Evolutionary conservation across 78 protist species (phyloP).

Genomic region (Cyanophora paradoxa): DNA sequence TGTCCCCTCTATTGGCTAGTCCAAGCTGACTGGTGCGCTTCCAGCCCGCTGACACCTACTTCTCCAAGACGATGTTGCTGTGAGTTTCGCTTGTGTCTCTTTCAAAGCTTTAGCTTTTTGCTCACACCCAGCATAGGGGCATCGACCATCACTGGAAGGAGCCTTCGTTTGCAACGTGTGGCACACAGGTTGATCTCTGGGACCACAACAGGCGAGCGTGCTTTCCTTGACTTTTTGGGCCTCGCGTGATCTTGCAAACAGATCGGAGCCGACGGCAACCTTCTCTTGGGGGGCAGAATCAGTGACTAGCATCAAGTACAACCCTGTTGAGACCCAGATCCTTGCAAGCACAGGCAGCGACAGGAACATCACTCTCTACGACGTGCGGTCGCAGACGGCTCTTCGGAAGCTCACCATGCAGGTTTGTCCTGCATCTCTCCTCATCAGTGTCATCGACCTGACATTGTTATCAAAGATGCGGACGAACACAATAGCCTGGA

Average conservation of each 20-base stretch:
- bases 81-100: no score
- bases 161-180: slow-evolving; percentile 53
- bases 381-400: slow-evolving; percentile 53
- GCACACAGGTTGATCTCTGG: slow-evolving; percentile 29
- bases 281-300: slow-evolving; percentile 79
- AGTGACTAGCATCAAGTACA: slow-evolving; percentile 63
- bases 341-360: slow-evolving; percentile 65
- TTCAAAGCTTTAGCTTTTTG: no score
- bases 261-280: slow-evolving; percentile 63
- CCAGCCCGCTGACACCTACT: not conserved
- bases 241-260: slow-evolving; percentile 49
- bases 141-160: slow-evolving; percentile 51
- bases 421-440: not conserved
- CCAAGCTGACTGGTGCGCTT: not conserved
- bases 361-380: slow-evolving; percentile 76
- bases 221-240: not conserved
- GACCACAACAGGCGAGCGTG: slow-evolving; percentile 17
- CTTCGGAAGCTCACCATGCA: slow-evolving; percentile 57
- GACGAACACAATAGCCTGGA: slow-evolving; percentile 62
- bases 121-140: no score
- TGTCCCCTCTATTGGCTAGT: not conserved
- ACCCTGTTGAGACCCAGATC: slow-evolving; percentile 62
- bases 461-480: no score
- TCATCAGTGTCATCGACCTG: no score
- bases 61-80: not conserved